phyloP scores from a whole-genome alignment of 2,329 filamentous ascomycete genomes.

The Monilinia laxa region DNA sequence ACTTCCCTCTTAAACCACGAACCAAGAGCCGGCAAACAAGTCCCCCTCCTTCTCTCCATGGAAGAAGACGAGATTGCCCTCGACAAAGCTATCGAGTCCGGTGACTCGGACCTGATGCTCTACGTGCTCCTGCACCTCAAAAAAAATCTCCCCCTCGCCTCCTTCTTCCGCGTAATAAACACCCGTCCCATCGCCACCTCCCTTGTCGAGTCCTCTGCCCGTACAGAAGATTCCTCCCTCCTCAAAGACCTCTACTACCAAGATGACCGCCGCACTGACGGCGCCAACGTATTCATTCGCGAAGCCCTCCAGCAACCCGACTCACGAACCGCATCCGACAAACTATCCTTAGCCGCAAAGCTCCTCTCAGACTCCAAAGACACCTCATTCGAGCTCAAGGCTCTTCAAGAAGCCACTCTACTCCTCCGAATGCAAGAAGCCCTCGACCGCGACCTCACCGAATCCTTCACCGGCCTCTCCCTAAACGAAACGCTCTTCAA shows the following conservation, averaged over 20 bases:
- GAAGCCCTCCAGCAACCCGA: conserved; percentile 77
- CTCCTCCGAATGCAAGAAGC: conserved; percentile 83
- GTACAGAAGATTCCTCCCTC: conserved; percentile 72
- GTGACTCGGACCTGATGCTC: conserved; percentile 89
- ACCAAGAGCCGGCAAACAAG: conserved; percentile 90
- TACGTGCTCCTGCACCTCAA: conserved; percentile 85
- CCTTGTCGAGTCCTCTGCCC: conserved; percentile 81
- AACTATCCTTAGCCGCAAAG: conserved; percentile 82
- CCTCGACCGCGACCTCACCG: conserved; percentile 79
- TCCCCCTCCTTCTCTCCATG: conserved; percentile 89
- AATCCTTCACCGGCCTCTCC: conserved; percentile 75
- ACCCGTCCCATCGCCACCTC: conserved; percentile 81
- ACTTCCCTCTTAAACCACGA: conserved; percentile 92
- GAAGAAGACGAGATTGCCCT: conserved; percentile 93
- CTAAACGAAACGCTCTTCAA: conserved; percentile 92
- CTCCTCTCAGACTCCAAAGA: conserved; percentile 84
- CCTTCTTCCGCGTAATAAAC: conserved; percentile 91
- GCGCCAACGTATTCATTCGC: conserved; percentile 80
- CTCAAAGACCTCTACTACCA: conserved; percentile 98
- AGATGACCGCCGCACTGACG: conserved; percentile 86
- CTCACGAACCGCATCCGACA: conserved; percentile 71
- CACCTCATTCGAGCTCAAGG: conserved; percentile 67
- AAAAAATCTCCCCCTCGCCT: conserved; percentile 84
- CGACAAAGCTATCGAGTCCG: conserved; percentile 94
- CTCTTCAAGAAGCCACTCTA: conserved; percentile 75